Evolutionary conservation across 139 green algal species (phyloP).

Genomic region (Chlorella ohadii): DNA sequence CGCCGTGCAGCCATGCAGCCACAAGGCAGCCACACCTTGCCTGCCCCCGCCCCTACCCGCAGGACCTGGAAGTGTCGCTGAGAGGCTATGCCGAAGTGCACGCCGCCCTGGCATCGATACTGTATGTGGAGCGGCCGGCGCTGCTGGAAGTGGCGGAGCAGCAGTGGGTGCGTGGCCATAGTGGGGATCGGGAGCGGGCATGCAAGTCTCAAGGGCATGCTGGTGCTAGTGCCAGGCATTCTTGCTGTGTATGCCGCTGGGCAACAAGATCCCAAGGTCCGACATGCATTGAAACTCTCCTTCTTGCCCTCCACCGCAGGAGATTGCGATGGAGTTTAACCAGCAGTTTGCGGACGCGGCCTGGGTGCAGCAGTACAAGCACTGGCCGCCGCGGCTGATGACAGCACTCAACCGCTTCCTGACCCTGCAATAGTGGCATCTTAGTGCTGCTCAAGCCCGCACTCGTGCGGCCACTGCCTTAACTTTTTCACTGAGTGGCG

Average conservation of each 20-base stretch:
- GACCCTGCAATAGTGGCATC: slow-evolving; percentile 25
- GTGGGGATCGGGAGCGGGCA: neutral
- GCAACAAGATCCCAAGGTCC: neutral
- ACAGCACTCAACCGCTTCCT: slow-evolving; percentile 69
- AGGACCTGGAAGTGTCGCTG: slow-evolving; percentile 64
- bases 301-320: neutral
- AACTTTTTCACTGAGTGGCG: no score
- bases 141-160: slow-evolving; percentile 57
- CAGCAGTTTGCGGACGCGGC: slow-evolving; percentile 51
- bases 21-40: neutral
- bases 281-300: neutral
- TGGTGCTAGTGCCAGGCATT: no score
- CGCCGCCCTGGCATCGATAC: slow-evolving; percentile 70
- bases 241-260: neutral
- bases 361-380: slow-evolving; percentile 67
- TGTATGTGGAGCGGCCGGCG: slow-evolving; percentile 59
- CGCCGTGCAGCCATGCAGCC: no score
- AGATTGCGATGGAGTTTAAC: slow-evolving; percentile 72
- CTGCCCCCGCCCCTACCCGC: slow-evolving; percentile 19
- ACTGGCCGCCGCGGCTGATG: slow-evolving; percentile 68
- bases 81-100: slow-evolving; percentile 70
- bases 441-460: no score
- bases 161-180: slow-evolving; percentile 53
- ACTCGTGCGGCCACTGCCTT: no score
- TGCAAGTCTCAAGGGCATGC: neutral